A percentile compares a stretch with the other conserved stretches of the same genome.
phyloP scores from a whole-genome alignment of 352 stramenopile species.

The Phytopythium helicoides region DNA sequence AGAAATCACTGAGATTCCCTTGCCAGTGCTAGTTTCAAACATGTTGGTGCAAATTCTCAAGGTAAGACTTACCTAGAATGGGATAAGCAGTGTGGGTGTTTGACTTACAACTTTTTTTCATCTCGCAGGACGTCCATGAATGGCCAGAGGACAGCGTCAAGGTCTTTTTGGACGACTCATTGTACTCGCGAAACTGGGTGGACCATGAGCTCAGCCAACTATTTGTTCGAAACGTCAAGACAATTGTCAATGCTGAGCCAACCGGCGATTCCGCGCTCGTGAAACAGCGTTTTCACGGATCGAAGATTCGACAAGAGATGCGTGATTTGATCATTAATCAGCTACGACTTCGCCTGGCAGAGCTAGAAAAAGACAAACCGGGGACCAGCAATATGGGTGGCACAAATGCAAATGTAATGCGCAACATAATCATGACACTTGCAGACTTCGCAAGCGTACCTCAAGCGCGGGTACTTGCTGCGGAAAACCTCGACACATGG shows the following conservation, averaged over 20 bases:
- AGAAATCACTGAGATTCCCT: constrained; percentile 49
- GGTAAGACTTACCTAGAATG: constrained; percentile 12
- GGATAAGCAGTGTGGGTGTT: neutral
- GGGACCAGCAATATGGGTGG: constrained; percentile 25
- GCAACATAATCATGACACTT: constrained; percentile 77
- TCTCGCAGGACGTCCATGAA: constrained; percentile 30
- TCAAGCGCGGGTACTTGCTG: constrained; percentile 59
- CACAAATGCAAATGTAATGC: constrained; percentile 49
- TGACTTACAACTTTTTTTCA: neutral
- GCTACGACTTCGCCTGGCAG: constrained; percentile 51
- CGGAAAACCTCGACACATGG: constrained; percentile 76
- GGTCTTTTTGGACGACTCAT: constrained; percentile 84
- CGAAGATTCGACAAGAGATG: constrained; percentile 42
- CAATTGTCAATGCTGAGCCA: constrained; percentile 32
- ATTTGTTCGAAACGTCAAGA: constrained; percentile 83
- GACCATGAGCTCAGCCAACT: constrained; percentile 76
- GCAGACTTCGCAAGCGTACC: constrained; percentile 62
- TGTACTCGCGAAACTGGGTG: constrained; percentile 79
- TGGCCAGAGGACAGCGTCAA: constrained; percentile 85
- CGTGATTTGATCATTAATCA: constrained; percentile 68
- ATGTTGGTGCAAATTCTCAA: constrained; percentile 68
- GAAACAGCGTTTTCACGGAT: constrained; percentile 40
- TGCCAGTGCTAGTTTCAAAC: constrained; percentile 75
- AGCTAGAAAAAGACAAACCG: constrained; percentile 68
- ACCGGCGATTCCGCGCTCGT: constrained; percentile 20